Base-by-base conservation (phyloP, 2,329 filamentous ascomycete genomes). In the Aspergillus novofumigatus region DNA sequence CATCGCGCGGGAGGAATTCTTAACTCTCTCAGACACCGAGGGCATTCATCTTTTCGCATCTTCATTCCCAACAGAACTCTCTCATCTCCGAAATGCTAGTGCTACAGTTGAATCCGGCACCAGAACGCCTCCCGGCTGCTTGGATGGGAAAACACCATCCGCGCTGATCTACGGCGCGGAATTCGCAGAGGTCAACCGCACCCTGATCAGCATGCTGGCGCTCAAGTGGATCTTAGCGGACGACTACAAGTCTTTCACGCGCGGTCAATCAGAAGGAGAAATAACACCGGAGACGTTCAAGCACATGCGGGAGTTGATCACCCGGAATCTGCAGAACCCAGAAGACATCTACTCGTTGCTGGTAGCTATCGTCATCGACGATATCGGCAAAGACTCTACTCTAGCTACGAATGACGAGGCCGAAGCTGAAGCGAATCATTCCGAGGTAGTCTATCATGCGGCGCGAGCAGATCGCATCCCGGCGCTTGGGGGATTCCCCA, bases 111-210 rank as follows among this genome's bases (percentile, higher is more conserved):
- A 57, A 21, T 57, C 55, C 3, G 41, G 17, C 3, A 5, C 47
- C 1, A 54, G 11, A 14, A 14, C 35, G 23, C 17, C 38, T 21
- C 41, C 21, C 10, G 2, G 44, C 8, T 52, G 20, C 32, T 44
- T 20, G 17, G 50, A 23, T 20, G 42, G 17, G 2, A 49, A 26
- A 54, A 55, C 59, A 1, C 59, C 59, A 3, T 61, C 59, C 2
- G 28, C 23, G 2, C n/a, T 50, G 8, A 42, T 61, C 17, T 54
- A 45, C 41, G 63, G 53, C 3, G 26, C 58, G 10, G 65, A 76
- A n/a, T 75, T 68, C 48, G 45, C 42, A 8, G 75, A 77, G 60
- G 68, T 77, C 38, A 76, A 77, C 51, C 73, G 75, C 21, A 77
- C 75, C 0, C 64, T 76, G 6, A 67, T 74, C 26, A 70, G 72